These are phyloP conservation scores for Rehmannia glutinosa DNA, from an alignment of 257 asterid genomes.

Conservation along the genomic window DNA sequence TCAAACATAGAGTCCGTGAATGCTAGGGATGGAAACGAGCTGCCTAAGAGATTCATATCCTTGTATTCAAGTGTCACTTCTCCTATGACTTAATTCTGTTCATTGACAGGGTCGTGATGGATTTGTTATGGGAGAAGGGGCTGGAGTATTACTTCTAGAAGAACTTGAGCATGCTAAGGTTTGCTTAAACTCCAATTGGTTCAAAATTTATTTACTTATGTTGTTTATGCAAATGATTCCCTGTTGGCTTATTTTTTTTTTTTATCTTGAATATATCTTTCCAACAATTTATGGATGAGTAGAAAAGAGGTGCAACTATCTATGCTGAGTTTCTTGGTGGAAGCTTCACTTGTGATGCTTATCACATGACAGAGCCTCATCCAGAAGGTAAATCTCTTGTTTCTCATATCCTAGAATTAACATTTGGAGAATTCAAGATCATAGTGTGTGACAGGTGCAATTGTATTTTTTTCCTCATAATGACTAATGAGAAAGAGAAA, in stretches of 20 bases:
- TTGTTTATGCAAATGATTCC: background rate
- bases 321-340: conserved; percentile 97
- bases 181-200: conserved; percentile 13
- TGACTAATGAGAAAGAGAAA: no score
- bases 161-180: conserved; percentile 98
- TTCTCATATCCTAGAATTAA: no score
- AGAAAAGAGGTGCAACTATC: conserved; percentile 92
- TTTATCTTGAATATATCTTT: conserved; percentile 4
- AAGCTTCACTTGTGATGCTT: conserved; percentile 96
- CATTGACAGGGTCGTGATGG: conserved; percentile 87
- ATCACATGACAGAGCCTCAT: conserved; percentile 99
- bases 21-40: background rate
- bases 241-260: background rate
- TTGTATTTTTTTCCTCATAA: no score
- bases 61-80: background rate
- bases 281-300: conserved; percentile 23
- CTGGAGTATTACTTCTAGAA: conserved; percentile 90
- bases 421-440: no score
- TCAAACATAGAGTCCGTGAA: background rate
- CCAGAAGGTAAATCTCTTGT: conserved; percentile 75
- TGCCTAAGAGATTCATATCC: conserved; percentile 1
- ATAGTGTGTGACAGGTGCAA: no score
- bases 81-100: background rate
- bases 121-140: conserved; percentile 98
- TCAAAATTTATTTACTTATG: background rate